These are phyloP conservation scores for Tricholomella constricta DNA, from an alignment of 768 basidiomycete species.

Conservation along the genomic window DNA sequence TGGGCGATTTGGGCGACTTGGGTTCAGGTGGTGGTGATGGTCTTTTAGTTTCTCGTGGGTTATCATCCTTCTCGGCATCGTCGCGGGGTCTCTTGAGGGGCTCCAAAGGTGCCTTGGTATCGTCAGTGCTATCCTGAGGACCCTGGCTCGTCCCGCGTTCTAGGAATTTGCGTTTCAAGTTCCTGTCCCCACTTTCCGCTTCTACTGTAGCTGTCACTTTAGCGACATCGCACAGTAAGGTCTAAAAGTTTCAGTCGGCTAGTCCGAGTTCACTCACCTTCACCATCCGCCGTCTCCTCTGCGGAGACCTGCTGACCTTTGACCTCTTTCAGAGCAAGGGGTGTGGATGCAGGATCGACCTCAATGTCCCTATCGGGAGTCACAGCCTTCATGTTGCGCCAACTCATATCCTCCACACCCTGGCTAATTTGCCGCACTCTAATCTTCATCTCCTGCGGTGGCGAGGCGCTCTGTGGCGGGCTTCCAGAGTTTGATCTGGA, in stretches of 20 bases:
- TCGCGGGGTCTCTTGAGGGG: slow-evolving; percentile 62
- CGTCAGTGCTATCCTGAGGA: slow-evolving; percentile 42
- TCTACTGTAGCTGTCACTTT: slow-evolving; percentile 25
- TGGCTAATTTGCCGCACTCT: slow-evolving; percentile 75
- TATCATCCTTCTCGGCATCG: slow-evolving; percentile 61
- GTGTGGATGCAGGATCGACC: slow-evolving; percentile 14
- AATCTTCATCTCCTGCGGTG: slow-evolving; percentile 74
- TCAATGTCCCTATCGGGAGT: slow-evolving; percentile 32
- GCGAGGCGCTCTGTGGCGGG: slow-evolving; percentile 58
- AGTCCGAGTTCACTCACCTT: slow-evolving; percentile 8
- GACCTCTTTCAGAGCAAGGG: slow-evolving; percentile 6
- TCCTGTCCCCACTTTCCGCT: slow-evolving; percentile 58
- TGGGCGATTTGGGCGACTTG: slow-evolving; percentile 26
- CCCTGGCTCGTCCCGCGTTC: slow-evolving; percentile 70
- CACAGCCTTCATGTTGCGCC: slow-evolving; percentile 52
- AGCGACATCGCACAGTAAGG: slow-evolving; percentile 2
- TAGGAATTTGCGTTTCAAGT: slow-evolving; percentile 67
- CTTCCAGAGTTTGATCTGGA: slow-evolving; percentile 47
- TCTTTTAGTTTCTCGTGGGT: slow-evolving; percentile 59
- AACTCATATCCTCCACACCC: slow-evolving; percentile 76
- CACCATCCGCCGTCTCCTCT: slow-evolving; percentile 6
- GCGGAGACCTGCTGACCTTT: slow-evolving; percentile 3
- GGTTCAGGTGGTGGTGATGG: slow-evolving; percentile 72
- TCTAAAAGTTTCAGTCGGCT: not conserved
- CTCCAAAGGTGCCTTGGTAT: slow-evolving; percentile 31